phyloP scores from a whole-genome alignment of 805 yeast species.

The Pichia manshurica region DNA sequence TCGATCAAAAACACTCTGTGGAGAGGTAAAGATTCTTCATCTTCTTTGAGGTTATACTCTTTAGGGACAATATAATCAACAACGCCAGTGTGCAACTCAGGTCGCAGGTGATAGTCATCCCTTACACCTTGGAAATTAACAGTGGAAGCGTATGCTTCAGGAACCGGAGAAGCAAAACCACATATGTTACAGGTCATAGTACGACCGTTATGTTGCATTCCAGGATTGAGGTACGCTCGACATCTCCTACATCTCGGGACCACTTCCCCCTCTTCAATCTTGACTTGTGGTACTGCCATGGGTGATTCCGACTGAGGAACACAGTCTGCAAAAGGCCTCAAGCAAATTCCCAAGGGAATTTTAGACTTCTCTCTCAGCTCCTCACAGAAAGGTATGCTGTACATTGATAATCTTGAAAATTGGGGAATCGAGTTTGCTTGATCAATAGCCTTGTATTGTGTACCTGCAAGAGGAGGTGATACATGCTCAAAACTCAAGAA shows the following conservation, averaged over 20 bases:
- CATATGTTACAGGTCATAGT: constrained; percentile 82
- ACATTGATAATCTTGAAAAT: constrained; percentile 71
- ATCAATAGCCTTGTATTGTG: constrained; percentile 63
- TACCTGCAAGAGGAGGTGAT: constrained; percentile 77
- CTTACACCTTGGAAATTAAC: constrained; percentile 58
- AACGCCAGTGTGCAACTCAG: constrained; percentile 77
- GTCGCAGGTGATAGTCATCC: constrained; percentile 55
- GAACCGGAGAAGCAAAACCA: constrained; percentile 63
- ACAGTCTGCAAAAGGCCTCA: constrained; percentile 78
- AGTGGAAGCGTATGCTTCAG: constrained; percentile 60
- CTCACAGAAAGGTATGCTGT: constrained; percentile 73
- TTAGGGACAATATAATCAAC: constrained; percentile 79
- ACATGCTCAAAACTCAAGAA: constrained; percentile 74
- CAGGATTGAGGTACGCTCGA: constrained; percentile 83
- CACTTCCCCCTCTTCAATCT: constrained; percentile 49
- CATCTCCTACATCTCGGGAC: constrained; percentile 92
- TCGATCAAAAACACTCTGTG: constrained; percentile 50
- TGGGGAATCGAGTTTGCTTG: constrained; percentile 84
- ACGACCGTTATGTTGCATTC: constrained; percentile 61
- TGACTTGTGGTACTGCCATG: constrained; percentile 55
- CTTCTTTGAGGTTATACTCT: constrained; percentile 50
- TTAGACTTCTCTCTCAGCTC: constrained; percentile 61
- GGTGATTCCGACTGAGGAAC: constrained; percentile 39
- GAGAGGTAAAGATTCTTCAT: constrained; percentile 4
- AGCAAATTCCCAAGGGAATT: constrained; percentile 74